Percentiles rank a stretch among this genome's conserved stretches.
These are phyloP conservation scores for Russula griseocarnosa DNA, from an alignment of 768 basidiomycete species.

Conservation along the genomic window DNA sequence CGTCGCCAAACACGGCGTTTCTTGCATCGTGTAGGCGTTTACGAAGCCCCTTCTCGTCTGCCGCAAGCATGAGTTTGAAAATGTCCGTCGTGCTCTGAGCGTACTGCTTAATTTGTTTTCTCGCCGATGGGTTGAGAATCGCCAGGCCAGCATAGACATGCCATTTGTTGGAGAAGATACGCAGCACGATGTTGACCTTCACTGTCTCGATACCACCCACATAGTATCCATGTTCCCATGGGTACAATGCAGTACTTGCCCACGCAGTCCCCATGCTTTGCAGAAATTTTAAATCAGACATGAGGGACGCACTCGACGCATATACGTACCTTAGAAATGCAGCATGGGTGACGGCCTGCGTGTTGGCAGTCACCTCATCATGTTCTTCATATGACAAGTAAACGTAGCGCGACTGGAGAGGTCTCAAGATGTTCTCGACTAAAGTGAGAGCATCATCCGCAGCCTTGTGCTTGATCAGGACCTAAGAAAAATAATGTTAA, in stretches of 20 bases:
- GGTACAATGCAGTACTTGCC: slow-evolving; percentile 71
- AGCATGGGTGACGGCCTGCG: slow-evolving; percentile 96
- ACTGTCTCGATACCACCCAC: slow-evolving; percentile 97
- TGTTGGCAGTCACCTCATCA: slow-evolving; percentile 94
- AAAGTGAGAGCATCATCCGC: slow-evolving; percentile 64
- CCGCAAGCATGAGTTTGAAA: slow-evolving; percentile 90
- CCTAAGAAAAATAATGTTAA: slow-evolving; percentile 42
- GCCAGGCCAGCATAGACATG: slow-evolving; percentile 99
- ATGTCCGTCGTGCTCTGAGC: slow-evolving; percentile 80
- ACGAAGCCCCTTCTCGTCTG: slow-evolving; percentile 52
- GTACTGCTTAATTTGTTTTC: slow-evolving; percentile 86
- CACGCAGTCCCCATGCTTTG: slow-evolving; percentile 97
- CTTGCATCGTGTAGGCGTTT: slow-evolving; percentile 70
- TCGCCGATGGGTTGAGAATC: slow-evolving; percentile 90
- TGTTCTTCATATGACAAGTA: slow-evolving; percentile 96
- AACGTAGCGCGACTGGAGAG: slow-evolving; percentile 81
- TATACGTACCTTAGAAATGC: slow-evolving; percentile 81
- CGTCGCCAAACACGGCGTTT: slow-evolving; percentile 67
- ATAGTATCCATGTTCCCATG: slow-evolving; percentile 94
- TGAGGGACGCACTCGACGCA: background rate
- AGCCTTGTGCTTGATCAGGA: slow-evolving; percentile 84
- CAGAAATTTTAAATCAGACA: background rate
- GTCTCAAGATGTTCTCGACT: slow-evolving; percentile 78
- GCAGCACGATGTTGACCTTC: slow-evolving; percentile 94
- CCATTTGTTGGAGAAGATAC: slow-evolving; percentile 97